Percentiles rank a stretch among this genome's conserved stretches.
phyloP scores from a whole-genome alignment of 78 protist species.

The Dictyostelium capitatum region DNA sequence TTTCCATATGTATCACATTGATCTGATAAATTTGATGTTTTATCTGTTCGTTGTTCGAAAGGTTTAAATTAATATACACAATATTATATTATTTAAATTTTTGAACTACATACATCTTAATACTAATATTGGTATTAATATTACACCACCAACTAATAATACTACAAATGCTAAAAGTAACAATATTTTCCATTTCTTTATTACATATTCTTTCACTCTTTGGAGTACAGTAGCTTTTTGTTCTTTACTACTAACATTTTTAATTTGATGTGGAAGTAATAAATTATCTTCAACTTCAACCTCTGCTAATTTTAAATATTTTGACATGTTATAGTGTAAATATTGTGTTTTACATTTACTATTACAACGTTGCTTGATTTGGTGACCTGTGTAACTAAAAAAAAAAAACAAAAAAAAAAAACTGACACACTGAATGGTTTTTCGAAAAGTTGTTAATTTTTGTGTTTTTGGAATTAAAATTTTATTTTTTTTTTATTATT shows the following conservation, averaged over 20 bases:
- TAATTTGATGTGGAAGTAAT: neutral
- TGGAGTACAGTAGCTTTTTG: neutral
- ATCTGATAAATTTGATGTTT: conserved; percentile 17
- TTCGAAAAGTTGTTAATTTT: neutral
- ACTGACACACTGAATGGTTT: neutral
- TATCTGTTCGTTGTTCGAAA: neutral
- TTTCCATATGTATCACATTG: conserved; percentile 20
- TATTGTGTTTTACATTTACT: neutral
- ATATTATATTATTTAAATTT: neutral
- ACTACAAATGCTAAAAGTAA: neutral
- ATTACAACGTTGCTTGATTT: neutral
- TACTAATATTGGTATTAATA: conserved; percentile 21
- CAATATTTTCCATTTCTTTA: conserved; percentile 1
- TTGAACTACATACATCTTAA: neutral
- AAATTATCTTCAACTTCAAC: conserved; percentile 14
- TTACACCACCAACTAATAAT: conserved; percentile 21
- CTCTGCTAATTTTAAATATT: neutral
- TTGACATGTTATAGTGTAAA: neutral
- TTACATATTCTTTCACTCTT: neutral
- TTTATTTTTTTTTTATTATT: neutral
- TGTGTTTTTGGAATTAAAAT: neutral
- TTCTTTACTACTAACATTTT: neutral
- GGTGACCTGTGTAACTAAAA: neutral
- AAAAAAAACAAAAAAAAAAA: neutral
- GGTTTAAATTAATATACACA: neutral